phyloP scores from a whole-genome alignment of 768 basidiomycete species.

The Hygrophorus russula region DNA sequence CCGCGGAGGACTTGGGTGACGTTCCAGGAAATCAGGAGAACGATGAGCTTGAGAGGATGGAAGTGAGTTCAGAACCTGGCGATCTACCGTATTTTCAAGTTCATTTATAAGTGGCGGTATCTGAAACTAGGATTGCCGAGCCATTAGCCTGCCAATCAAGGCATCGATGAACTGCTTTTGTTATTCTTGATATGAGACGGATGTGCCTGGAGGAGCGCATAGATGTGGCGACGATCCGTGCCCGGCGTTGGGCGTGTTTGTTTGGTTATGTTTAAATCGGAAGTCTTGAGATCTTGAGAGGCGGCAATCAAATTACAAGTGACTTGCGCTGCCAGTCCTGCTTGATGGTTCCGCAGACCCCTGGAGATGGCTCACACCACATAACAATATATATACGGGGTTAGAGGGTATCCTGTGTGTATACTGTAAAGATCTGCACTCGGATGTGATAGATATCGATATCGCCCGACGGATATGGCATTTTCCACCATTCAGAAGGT shows the following conservation, averaged over 20 bases:
- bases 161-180: conserved; percentile 61
- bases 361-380: too few relatives aligned
- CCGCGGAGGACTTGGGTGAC: conserved; percentile 13
- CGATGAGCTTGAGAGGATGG: conserved; percentile 11
- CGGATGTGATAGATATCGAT: too few relatives aligned
- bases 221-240: conserved; percentile 38
- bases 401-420: too few relatives aligned
- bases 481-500: too few relatives aligned
- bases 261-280: too few relatives aligned
- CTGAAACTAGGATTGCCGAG: neutral
- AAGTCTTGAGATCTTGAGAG: too few relatives aligned
- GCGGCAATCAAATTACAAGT: too few relatives aligned
- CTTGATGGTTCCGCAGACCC: too few relatives aligned
- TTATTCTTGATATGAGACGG: conserved; percentile 58
- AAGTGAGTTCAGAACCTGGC: conserved; percentile 25
- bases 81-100: conserved; percentile 13
- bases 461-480: too few relatives aligned
- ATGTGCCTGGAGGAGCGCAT: conserved; percentile 32
- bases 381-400: too few relatives aligned
- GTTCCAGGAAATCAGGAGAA: neutral
- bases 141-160: conserved; percentile 29
- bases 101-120: conserved; percentile 9
- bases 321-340: too few relatives aligned
- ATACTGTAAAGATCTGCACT: too few relatives aligned
- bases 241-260: conserved; percentile 18